Evolutionary conservation across 2,329 filamentous ascomycete species (phyloP).

Genomic region (Arthrinium phaeospermum): DNA sequence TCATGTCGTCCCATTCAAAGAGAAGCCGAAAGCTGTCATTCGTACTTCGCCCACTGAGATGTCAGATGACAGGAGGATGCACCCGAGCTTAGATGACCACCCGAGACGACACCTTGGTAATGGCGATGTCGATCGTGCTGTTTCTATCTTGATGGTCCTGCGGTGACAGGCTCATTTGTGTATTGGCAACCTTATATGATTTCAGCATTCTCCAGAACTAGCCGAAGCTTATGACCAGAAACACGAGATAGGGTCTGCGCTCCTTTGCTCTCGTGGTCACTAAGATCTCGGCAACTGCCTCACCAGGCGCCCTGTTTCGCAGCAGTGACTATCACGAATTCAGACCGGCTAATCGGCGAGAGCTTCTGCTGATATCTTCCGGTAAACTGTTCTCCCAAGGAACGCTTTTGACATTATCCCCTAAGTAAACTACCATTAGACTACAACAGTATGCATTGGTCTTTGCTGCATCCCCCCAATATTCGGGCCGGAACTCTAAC

Average conservation of each 20-base stretch:
- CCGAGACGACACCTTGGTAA: slow-evolving; percentile 3
- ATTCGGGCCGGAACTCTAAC: not conserved
- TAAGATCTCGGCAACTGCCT: not conserved
- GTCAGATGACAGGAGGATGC: not conserved
- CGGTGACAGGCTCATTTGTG: not conserved
- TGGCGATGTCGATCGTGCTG: not conserved
- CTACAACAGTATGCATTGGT: not conserved
- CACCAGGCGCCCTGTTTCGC: not conserved
- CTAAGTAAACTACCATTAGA: not conserved
- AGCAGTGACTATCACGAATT: not conserved
- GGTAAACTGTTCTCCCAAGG: not conserved
- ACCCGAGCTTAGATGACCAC: not conserved
- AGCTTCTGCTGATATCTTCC: too few species aligned
- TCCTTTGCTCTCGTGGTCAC: not conserved
- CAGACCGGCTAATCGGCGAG: not conserved
- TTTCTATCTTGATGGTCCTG: not conserved
- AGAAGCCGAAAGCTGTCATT: not conserved
- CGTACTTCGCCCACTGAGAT: not conserved
- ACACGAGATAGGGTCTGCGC: not conserved
- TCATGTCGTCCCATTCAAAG: not conserved
- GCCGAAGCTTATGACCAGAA: not conserved
- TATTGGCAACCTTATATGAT: not conserved
- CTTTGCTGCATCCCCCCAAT: not conserved
- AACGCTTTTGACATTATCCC: too few species aligned
- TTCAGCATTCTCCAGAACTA: not conserved